Percentiles rank a stretch among this genome's conserved stretches.
Evolutionary conservation across 192 early-diverging fungal species (phyloP).

Genomic region (Podila horticola): DNA sequence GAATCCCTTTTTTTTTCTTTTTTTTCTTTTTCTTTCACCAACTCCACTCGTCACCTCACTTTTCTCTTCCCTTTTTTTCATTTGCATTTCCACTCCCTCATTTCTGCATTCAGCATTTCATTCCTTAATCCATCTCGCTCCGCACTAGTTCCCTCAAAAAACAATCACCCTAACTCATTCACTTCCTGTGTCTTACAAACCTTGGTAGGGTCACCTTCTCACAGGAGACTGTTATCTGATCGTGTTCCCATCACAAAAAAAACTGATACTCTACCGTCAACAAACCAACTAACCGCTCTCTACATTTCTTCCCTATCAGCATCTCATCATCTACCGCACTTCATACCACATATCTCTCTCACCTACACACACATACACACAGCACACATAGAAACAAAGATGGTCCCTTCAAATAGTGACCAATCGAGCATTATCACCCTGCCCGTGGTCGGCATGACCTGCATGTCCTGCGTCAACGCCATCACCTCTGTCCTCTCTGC

Average conservation of each 20-base stretch:
- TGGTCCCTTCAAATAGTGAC: not conserved
- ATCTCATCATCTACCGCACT: not conserved
- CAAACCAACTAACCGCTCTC: not conserved
- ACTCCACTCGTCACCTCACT: not conserved
- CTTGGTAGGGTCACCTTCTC: no score
- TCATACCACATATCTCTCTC: not conserved
- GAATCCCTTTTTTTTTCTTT: not conserved
- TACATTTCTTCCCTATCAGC: not conserved
- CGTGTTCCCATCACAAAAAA: no score
- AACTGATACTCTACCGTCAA: not conserved
- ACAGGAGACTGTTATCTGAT: no score
- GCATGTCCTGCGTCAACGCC: slow-evolving; percentile 82
- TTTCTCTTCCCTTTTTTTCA: not conserved
- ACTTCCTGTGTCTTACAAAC: no score
- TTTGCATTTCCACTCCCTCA: not conserved
- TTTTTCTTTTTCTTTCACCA: not conserved
- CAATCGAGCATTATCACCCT: slow-evolving; percentile 7
- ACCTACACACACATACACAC: not conserved
- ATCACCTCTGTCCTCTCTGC: slow-evolving; percentile 67
- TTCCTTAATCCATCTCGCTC: not conserved
- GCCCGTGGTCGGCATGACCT: slow-evolving; percentile 76
- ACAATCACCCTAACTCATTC: not conserved
- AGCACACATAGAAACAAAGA: not conserved
- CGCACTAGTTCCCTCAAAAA: not conserved
- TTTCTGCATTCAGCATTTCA: not conserved